These are phyloP conservation scores for Penicillium ucsense DNA, from an alignment of 495 filamentous ascomycete species.

Conservation along the genomic window DNA sequence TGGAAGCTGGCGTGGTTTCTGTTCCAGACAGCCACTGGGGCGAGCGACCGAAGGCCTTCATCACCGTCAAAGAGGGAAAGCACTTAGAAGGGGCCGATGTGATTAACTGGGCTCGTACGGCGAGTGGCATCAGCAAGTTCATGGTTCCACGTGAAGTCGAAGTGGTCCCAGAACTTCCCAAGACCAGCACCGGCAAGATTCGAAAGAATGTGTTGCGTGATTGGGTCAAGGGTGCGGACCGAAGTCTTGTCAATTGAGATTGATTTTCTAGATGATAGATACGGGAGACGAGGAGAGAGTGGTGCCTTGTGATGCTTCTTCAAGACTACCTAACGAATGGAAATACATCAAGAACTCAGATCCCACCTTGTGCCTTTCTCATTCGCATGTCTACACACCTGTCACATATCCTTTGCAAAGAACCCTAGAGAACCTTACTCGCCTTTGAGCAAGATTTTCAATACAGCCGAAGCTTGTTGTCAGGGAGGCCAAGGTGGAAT, in stretches of 20 bases:
- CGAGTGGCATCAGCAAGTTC: conserved; percentile 75
- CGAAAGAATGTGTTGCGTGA: conserved; percentile 89
- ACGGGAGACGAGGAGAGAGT: too few species aligned
- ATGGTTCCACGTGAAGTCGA: conserved; percentile 95
- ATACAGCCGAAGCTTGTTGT: too few species aligned
- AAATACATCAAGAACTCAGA: too few species aligned
- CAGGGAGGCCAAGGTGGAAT: too few species aligned
- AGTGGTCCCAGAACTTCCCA: conserved; percentile 77
- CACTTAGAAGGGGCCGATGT: conserved; percentile 57
- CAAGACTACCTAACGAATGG: too few species aligned
- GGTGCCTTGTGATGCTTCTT: too few species aligned
- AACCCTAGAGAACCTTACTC: too few species aligned
- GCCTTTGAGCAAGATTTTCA: too few species aligned
- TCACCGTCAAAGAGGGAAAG: conserved; percentile 64
- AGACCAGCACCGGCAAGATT: conserved; percentile 94
- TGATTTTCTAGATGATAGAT: too few species aligned
- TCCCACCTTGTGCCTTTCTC: too few species aligned
- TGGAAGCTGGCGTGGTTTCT: conserved; percentile 88
- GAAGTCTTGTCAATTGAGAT: neutral
- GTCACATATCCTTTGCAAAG: too few species aligned
- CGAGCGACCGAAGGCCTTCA: conserved; percentile 85
- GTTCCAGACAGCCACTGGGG: conserved; percentile 89
- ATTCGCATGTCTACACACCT: too few species aligned
- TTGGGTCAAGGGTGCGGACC: conserved; percentile 56
- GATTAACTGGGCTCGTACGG: conserved; percentile 74